Evolutionary conservation across 163 green algal genomes (phyloP), one percentile per base, ranked within the genome.

Genomic region (Chloroidium sp.): DNA sequence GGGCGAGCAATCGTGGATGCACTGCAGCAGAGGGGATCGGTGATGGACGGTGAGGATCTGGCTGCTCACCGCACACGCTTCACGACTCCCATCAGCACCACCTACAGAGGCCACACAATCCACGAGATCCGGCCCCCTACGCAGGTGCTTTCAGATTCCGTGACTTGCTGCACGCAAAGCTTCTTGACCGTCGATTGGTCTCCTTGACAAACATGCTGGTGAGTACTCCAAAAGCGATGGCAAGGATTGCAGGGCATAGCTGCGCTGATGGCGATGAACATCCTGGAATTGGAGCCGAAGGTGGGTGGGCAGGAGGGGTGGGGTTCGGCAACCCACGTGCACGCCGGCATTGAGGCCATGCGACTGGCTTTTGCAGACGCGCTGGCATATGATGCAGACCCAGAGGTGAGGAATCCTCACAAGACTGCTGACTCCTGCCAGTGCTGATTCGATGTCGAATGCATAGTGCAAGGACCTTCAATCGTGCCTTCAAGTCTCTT

Each of bases 41-140:
- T 95, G 2, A 78, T 94, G 86, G 84, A 59, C 12, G 3, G 82
- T 1, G 80, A 87, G 0, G 91, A 95, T 80, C 82, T 95, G 10
- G 80, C 75, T 1, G 75, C 58, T 1, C 89, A 93, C 82, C 80
- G 59, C 13, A 89, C 84, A 3, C 58, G 78, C 2, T 76, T 87
- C 76, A 77, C 79, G 61, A 76, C 87, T 3, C 89, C 91, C 58
- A 91, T 93, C 81, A 82, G 72, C 69, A 89, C 85, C 14, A 87
- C 79, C 12, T 94, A 92, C 83, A 81, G 86, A n/a, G 89, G 87
- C 69, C 59, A 90, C 59, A 78, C 58, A 12, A 85, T 95, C 59
- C 93, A 89, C 81, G 88, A 95, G 82, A 83, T 95, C 0, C 90
- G 90, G 2, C 91, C 91, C 8, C 91, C 91, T 58, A 92, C 85